Conservation (phyloP, 495 filamentous ascomycete species). For the Ramalina intermedia region DNA sequence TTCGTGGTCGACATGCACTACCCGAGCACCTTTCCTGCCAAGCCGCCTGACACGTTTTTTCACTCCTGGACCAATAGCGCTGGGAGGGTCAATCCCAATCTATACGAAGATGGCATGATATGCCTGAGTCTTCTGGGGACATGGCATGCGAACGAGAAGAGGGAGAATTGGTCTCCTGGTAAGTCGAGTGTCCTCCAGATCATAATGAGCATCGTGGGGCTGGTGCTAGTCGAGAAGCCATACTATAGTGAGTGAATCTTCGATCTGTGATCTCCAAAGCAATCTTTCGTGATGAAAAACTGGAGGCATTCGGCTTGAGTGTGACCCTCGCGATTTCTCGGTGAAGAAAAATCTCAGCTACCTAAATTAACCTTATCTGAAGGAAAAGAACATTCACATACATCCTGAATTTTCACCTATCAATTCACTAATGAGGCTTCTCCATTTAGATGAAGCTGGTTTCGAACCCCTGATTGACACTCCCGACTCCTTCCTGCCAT, state of each 20-base stretch:
- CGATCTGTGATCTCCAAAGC: not conserved
- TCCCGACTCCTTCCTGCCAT: constrained; percentile 29
- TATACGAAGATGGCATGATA: constrained; percentile 49
- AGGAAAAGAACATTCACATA: not conserved
- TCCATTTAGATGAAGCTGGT: constrained; percentile 39
- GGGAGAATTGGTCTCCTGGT: constrained; percentile 38
- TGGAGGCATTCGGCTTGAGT: constrained; percentile 47
- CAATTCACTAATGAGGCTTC: not conserved
- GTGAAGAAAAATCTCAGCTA: constrained; percentile 42
- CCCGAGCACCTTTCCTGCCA: constrained; percentile 27
- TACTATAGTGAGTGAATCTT: constrained; percentile 40
- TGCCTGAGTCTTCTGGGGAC: constrained; percentile 47
- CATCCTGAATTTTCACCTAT: not conserved
- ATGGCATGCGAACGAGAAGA: constrained; percentile 36
- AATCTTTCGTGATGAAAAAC: constrained; percentile 14
- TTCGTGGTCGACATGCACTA: constrained; percentile 46
- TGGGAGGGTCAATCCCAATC: constrained; percentile 45
- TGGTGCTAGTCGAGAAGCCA: constrained; percentile 44
- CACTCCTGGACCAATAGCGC: constrained; percentile 40
- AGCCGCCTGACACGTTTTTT: constrained; percentile 37
- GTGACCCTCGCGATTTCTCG: constrained; percentile 21
- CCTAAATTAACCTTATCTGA: constrained; percentile 28
- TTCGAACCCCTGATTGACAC: constrained; percentile 32
- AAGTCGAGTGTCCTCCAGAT: constrained; percentile 42
- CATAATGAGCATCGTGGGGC: constrained; percentile 42